phyloP scores from a whole-genome alignment of 768 basidiomycete genomes.

The Butyriboletus loyo region DNA sequence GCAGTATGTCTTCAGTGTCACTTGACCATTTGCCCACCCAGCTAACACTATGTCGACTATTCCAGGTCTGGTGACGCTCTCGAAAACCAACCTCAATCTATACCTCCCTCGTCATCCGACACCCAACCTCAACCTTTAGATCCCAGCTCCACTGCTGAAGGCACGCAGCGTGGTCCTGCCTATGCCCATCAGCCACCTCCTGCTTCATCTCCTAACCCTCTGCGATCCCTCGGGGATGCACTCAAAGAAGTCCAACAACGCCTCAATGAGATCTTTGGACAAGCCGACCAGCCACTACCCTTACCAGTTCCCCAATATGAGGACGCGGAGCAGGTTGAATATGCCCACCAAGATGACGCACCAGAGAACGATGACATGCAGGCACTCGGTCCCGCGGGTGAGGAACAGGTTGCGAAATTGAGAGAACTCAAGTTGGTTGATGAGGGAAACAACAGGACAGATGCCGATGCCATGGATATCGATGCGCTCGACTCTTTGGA shows the following conservation, averaged over 20 bases:
- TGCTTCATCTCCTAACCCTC: conserved; percentile 44
- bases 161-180: conserved; percentile 44
- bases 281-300: conserved; percentile 32
- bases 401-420: conserved; percentile 80
- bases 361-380: conserved; percentile 75
- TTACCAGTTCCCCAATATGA: conserved; percentile 37
- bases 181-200: conserved; percentile 39
- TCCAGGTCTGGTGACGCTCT: conserved; percentile 10
- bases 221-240: conserved; percentile 82
- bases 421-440: conserved; percentile 78
- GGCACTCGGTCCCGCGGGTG: conserved; percentile 82
- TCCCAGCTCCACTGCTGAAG: conserved; percentile 38
- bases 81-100: conserved; percentile 7
- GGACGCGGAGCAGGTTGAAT: conserved; percentile 62
- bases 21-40: background rate
- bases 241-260: conserved; percentile 77
- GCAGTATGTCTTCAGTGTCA: conserved; percentile 11
- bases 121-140: conserved; percentile 14
- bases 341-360: conserved; percentile 56
- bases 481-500: conserved; percentile 32
- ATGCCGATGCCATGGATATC: conserved; percentile 46
- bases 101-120: background rate
- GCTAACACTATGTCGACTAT: background rate
- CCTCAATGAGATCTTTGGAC: conserved; percentile 75
- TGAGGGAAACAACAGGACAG: conserved; percentile 43